Percentiles rank a stretch among this genome's conserved stretches.
Evolutionary conservation across 1,284 basidiomycete species (phyloP).

Genomic region (Bjerkandera adusta): DNA sequence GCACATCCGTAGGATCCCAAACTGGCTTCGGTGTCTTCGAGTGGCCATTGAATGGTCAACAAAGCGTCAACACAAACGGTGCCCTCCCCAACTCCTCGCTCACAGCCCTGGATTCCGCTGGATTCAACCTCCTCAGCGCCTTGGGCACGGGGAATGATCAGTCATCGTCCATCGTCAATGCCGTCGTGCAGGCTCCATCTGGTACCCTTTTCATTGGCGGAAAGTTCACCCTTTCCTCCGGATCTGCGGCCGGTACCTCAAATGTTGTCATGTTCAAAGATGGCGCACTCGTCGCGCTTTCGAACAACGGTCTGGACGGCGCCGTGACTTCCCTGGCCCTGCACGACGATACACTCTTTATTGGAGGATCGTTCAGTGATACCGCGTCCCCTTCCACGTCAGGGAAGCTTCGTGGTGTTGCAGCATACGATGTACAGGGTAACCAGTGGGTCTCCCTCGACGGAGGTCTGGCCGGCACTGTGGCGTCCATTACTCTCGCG

Average conservation of each 20-base stretch:
- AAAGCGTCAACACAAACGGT: slow-evolving; percentile 52
- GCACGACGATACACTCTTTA: slow-evolving; percentile 65
- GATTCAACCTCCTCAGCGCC: slow-evolving; percentile 55
- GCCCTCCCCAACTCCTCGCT: slow-evolving; percentile 69
- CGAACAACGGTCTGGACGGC: slow-evolving; percentile 72
- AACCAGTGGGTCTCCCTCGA: slow-evolving; percentile 73
- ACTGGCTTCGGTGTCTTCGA: slow-evolving; percentile 76
- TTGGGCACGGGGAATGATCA: slow-evolving; percentile 42
- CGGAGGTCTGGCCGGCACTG: slow-evolving; percentile 77
- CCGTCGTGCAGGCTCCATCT: slow-evolving; percentile 65
- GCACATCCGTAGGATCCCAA: slow-evolving; percentile 32
- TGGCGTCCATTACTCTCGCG: slow-evolving; percentile 57
- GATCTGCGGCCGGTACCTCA: slow-evolving; percentile 50
- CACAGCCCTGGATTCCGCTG: slow-evolving; percentile 66
- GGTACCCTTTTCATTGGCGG: slow-evolving; percentile 78
- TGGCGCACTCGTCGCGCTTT: slow-evolving; percentile 52
- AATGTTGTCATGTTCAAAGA: slow-evolving; percentile 77
- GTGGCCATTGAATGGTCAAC: slow-evolving; percentile 57
- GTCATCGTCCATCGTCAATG: slow-evolving; percentile 40
- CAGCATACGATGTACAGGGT: slow-evolving; percentile 69
- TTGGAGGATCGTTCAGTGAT: slow-evolving; percentile 84
- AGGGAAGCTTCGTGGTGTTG: slow-evolving; percentile 63
- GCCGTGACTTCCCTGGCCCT: slow-evolving; percentile 66
- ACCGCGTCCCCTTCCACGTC: slow-evolving; percentile 54
- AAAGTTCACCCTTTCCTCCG: slow-evolving; percentile 63